Conservation (phyloP, 2,329 filamentous ascomycete genomes). For the Lachnellula cervina region DNA sequence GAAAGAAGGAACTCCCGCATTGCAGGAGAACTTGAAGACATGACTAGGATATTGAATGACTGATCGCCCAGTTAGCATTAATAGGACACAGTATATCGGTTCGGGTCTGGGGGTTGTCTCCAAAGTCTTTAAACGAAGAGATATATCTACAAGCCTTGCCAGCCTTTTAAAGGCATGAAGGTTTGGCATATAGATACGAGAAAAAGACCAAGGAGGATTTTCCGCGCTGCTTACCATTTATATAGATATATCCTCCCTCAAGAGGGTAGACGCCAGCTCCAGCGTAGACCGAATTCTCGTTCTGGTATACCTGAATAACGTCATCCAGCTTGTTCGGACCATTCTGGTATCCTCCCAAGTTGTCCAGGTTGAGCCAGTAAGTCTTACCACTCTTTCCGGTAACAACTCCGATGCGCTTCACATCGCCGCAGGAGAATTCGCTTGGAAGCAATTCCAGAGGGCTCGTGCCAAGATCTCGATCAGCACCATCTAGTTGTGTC, state of each 20-base stretch:
- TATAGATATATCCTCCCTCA: conserved; percentile 45
- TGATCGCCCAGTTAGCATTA: conserved; percentile 6
- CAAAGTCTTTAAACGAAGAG: too few species aligned
- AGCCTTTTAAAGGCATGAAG: too few species aligned
- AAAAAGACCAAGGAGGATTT: too few species aligned
- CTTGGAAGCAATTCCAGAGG: conserved; percentile 41
- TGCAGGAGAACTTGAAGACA: conserved; percentile 54
- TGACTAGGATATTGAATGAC: conserved; percentile 50
- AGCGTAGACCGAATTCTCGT: conserved; percentile 45
- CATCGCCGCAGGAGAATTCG: conserved; percentile 40
- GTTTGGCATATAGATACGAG: too few species aligned
- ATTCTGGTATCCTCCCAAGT: conserved; percentile 45
- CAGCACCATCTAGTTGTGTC: conserved; percentile 43
- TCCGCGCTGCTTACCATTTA: conserved; percentile 30
- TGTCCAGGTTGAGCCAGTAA: conserved; percentile 44
- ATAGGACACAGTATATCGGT: not conserved
- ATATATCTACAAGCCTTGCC: too few species aligned
- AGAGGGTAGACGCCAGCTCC: conserved; percentile 44
- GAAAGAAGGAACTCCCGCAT: conserved; percentile 47
- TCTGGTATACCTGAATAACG: conserved; percentile 41
- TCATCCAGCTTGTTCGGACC: conserved; percentile 39
- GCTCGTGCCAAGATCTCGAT: conserved; percentile 44
- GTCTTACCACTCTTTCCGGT: conserved; percentile 48
- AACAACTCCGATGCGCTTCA: conserved; percentile 44
- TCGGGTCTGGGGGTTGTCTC: too few species aligned